Evolutionary conservation across 2,329 filamentous ascomycete genomes (phyloP).

Genomic region (Neurospora crassa): DNA sequence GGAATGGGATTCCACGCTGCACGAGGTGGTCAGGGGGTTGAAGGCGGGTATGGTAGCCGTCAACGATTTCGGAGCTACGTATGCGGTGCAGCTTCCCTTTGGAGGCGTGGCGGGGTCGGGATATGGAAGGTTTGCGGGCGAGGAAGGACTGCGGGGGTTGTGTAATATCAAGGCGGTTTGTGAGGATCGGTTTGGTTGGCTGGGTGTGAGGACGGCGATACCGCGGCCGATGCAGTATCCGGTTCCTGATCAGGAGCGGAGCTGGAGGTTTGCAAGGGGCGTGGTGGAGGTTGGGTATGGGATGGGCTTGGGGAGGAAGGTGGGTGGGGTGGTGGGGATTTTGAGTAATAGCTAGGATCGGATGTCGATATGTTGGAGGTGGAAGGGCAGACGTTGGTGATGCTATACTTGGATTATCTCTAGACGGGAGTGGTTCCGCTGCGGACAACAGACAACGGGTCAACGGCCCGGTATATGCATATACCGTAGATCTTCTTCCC

Average conservation of each 20-base stretch:
- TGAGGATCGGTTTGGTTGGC: constrained; percentile 55
- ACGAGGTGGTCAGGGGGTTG: constrained; percentile 56
- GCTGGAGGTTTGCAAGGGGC: constrained; percentile 56
- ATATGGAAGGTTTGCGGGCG: constrained; percentile 86
- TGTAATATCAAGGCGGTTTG: constrained; percentile 87
- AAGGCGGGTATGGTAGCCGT: constrained; percentile 85
- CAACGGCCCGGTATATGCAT: neutral
- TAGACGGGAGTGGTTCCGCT: neutral
- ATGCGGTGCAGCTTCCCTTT: constrained; percentile 90
- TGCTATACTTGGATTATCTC: neutral
- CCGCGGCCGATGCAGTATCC: constrained; percentile 77
- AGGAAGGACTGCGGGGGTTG: constrained; percentile 74
- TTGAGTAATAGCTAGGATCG: constrained; percentile 17
- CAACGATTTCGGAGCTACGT: constrained; percentile 92
- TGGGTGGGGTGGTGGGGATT: constrained; percentile 18
- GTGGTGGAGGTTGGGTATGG: constrained; percentile 55
- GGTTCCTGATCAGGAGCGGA: constrained; percentile 51
- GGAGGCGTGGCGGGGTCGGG: constrained; percentile 83
- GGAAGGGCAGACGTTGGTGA: neutral
- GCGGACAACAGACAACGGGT: neutral
- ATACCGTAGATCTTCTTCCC: neutral
- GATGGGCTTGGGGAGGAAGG: constrained; percentile 12
- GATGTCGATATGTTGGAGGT: too few relatives aligned
- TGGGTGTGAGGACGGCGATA: constrained; percentile 65
- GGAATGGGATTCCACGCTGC: constrained; percentile 48